These are phyloP conservation scores for Lodderomyces elongisporus DNA, from an alignment of 1,139 yeast species.

Conservation along the genomic window DNA sequence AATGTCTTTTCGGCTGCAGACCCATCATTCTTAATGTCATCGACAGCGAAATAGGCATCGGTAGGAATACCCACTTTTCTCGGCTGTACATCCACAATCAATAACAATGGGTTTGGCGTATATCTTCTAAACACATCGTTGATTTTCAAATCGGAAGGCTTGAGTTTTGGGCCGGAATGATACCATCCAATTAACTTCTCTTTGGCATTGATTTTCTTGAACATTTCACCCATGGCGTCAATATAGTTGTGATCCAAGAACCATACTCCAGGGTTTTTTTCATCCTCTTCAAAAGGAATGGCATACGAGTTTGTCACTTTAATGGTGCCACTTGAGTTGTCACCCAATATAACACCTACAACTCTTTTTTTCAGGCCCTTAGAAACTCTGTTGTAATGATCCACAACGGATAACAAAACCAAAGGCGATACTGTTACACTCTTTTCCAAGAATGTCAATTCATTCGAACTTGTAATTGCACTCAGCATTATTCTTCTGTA, in stretches of 20 bases:
- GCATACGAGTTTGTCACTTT: slow-evolving; percentile 77
- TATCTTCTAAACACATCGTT: slow-evolving; percentile 85
- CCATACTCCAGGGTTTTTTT: slow-evolving; percentile 91
- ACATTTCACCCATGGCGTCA: slow-evolving; percentile 97
- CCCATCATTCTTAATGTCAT: slow-evolving; percentile 97
- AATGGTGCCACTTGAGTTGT: slow-evolving; percentile 51
- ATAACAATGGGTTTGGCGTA: slow-evolving; percentile 73
- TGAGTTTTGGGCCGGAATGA: slow-evolving; percentile 93
- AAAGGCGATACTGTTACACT: slow-evolving; percentile 92
- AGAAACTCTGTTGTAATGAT: slow-evolving; percentile 86
- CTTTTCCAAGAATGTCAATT: slow-evolving; percentile 40
- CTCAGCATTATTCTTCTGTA: no score
- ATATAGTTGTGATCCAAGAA: slow-evolving; percentile 94
- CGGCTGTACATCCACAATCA: slow-evolving; percentile 91
- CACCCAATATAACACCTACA: slow-evolving; percentile 92
- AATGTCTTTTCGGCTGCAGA: slow-evolving; percentile 89
- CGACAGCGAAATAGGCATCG: slow-evolving; percentile 90
- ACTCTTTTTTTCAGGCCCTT: slow-evolving; percentile 71
- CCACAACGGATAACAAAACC: slow-evolving; percentile 89
- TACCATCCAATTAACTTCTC: slow-evolving; percentile 98
- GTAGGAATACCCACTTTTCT: slow-evolving; percentile 84
- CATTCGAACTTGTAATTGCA: slow-evolving; percentile 17
- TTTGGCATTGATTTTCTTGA: slow-evolving; percentile 93
- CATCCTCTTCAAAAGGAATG: slow-evolving; percentile 96
- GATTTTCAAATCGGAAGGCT: slow-evolving; percentile 82